Percentiles rank a stretch among this genome's conserved stretches.
These are phyloP conservation scores for Aphanomyces invadans DNA, from an alignment of 352 stramenopile species.

Conservation along the genomic window DNA sequence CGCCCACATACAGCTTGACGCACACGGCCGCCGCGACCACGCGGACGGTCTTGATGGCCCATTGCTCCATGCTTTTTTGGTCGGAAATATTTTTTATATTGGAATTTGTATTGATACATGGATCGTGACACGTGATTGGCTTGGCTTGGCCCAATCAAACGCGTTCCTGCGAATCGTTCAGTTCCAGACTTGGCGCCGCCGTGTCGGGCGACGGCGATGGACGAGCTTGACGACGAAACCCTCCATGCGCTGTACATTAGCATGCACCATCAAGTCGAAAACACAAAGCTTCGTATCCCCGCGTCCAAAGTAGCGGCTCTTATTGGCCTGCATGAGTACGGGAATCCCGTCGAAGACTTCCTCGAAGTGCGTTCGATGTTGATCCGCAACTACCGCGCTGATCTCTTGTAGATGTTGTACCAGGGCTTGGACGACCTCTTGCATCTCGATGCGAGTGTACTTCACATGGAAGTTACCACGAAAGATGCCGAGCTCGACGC, in stretches of 20 bases:
- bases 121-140: not conserved
- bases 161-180: not conserved
- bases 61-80: not conserved
- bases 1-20: slow-evolving; percentile 57
- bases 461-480: slow-evolving; percentile 43
- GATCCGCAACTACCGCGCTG: not conserved
- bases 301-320: slow-evolving; percentile 65
- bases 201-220: not conserved
- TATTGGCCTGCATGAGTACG: slow-evolving; percentile 64
- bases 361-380: slow-evolving; percentile 29
- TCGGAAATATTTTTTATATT: no score
- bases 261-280: not conserved
- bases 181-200: not conserved
- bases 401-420: slow-evolving; percentile 42
- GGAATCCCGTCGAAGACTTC: slow-evolving; percentile 42
- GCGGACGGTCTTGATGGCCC: slow-evolving; percentile 4
- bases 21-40: slow-evolving; percentile 33
- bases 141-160: not conserved
- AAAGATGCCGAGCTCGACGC: slow-evolving; percentile 50
- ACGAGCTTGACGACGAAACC: not conserved
- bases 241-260: not conserved
- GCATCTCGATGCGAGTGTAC: slow-evolving; percentile 34
- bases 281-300: slow-evolving; percentile 39
- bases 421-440: slow-evolving; percentile 54
- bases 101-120: not conserved